Evolutionary conservation across 805 yeast species (phyloP).

Genomic region (Myxozyma udenii): DNA sequence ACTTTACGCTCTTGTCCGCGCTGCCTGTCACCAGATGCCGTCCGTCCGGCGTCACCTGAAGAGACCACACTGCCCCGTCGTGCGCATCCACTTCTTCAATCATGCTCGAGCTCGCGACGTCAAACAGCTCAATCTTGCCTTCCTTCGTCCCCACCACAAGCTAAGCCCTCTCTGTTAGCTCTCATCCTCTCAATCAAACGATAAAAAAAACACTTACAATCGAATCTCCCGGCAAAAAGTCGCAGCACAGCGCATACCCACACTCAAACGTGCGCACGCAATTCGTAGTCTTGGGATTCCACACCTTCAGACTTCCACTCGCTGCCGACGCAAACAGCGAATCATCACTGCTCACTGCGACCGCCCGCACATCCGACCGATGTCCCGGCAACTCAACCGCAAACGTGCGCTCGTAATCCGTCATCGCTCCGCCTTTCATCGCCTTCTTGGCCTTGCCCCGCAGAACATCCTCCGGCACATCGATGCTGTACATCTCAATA

Average conservation of each 20-base stretch:
- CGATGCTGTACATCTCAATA: slow-evolving; percentile 62
- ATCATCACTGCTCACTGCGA: slow-evolving; percentile 78
- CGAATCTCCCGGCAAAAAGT: slow-evolving; percentile 88
- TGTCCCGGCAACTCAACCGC: slow-evolving; percentile 79
- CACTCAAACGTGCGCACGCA: slow-evolving; percentile 85
- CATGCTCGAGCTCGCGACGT: slow-evolving; percentile 75
- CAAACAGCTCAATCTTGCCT: slow-evolving; percentile 81
- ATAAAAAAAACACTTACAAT: slow-evolving; percentile 40
- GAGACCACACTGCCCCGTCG: slow-evolving; percentile 81
- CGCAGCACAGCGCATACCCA: slow-evolving; percentile 78
- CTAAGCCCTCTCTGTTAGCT: slow-evolving; percentile 1
- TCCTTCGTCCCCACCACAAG: slow-evolving; percentile 81
- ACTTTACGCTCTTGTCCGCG: slow-evolving; percentile 84
- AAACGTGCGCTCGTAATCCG: slow-evolving; percentile 42
- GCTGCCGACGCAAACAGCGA: slow-evolving; percentile 83
- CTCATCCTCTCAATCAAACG: not conserved
- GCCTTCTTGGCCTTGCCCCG: slow-evolving; percentile 35
- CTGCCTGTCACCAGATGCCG: slow-evolving; percentile 84
- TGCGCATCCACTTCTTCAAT: slow-evolving; percentile 76
- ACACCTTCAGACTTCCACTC: slow-evolving; percentile 80
- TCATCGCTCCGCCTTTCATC: slow-evolving; percentile 36
- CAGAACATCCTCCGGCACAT: slow-evolving; percentile 47
- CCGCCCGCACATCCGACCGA: slow-evolving; percentile 80
- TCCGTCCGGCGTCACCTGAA: slow-evolving; percentile 85
- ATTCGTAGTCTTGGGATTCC: slow-evolving; percentile 72